Conservation (phyloP, 768 basidiomycete species). For the Fibroporia radiculosa region DNA sequence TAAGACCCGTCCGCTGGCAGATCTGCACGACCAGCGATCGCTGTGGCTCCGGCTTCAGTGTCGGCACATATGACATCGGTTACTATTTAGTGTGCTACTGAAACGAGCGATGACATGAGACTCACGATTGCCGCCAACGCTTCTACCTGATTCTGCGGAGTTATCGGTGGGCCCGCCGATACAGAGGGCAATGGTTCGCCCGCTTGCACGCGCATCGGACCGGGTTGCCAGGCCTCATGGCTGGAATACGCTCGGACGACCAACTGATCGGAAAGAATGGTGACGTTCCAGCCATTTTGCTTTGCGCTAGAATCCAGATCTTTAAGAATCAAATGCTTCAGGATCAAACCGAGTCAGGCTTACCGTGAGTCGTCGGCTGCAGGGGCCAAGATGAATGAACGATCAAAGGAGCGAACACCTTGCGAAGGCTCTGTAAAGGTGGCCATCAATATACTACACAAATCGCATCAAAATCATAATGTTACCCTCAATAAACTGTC, state of each 20-base stretch:
- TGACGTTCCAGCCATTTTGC: constrained; percentile 80
- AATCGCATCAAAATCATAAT: constrained; percentile 12
- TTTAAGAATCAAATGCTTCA: constrained; percentile 5
- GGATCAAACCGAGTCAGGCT: constrained; percentile 24
- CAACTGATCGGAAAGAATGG: constrained; percentile 84
- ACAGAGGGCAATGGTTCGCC: constrained; percentile 20
- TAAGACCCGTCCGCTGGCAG: constrained; percentile 69
- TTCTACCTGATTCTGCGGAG: constrained; percentile 32
- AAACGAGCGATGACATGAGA: constrained; percentile 11
- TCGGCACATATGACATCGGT: constrained; percentile 11
- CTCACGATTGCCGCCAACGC: constrained; percentile 49
- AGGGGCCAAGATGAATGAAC: constrained; percentile 81
- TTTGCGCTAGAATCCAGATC: constrained; percentile 48
- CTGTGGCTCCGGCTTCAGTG: constrained; percentile 57
- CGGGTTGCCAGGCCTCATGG: constrained; percentile 70
- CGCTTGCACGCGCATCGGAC: constrained; percentile 68
- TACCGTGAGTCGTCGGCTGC: constrained; percentile 79
- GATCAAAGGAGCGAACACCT: constrained; percentile 88
- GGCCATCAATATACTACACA: no score
- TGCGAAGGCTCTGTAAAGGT: constrained; percentile 69
- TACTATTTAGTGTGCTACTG: constrained; percentile 5
- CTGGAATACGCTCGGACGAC: constrained; percentile 80
- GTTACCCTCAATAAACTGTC: constrained; percentile 87
- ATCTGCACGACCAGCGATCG: constrained; percentile 64
- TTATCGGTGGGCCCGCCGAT: constrained; percentile 20